Evolutionary conservation across 2,329 filamentous ascomycete species (phyloP).

Genomic region (Aspergillus sp.): DNA sequence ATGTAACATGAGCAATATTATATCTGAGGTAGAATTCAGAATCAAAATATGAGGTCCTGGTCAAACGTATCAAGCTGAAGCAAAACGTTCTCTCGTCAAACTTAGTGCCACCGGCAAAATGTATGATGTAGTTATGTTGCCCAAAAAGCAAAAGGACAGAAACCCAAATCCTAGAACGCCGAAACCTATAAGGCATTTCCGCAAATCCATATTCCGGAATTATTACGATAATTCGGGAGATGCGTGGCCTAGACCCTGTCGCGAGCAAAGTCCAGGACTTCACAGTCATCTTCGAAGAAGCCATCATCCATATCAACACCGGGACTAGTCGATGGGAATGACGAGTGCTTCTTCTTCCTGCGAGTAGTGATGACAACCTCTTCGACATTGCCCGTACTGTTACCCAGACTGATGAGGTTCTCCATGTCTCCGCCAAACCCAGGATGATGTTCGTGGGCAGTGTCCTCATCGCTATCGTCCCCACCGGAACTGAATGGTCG

Average conservation of each 20-base stretch:
- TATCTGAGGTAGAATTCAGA: background rate
- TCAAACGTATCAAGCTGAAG: background rate
- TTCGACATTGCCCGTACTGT: slow-evolving; percentile 56
- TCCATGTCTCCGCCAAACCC: slow-evolving; percentile 39
- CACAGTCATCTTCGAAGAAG: slow-evolving; percentile 89
- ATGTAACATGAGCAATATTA: slow-evolving; percentile 1
- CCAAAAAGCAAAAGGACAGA: background rate
- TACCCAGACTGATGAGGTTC: slow-evolving; percentile 44
- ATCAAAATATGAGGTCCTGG: background rate
- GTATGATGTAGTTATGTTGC: background rate
- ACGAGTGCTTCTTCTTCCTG: slow-evolving; percentile 50
- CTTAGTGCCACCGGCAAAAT: background rate
- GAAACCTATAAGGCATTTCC: background rate
- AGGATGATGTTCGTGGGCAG: slow-evolving; percentile 20
- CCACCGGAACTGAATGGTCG: slow-evolving; percentile 37
- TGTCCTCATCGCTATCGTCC: slow-evolving; percentile 31
- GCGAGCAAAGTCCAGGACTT: slow-evolving; percentile 78
- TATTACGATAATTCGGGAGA: background rate
- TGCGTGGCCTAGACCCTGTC: slow-evolving; percentile 41
- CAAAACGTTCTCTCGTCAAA: background rate
- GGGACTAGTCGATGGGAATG: slow-evolving; percentile 31
- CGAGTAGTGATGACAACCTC: slow-evolving; percentile 78
- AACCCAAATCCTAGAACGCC: slow-evolving; percentile 1
- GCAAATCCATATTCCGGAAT: background rate
- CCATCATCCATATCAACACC: slow-evolving; percentile 51